These are phyloP conservation scores for Botrytis squamosa DNA, from an alignment of 2,329 filamentous ascomycete species.

Conservation along the genomic window DNA sequence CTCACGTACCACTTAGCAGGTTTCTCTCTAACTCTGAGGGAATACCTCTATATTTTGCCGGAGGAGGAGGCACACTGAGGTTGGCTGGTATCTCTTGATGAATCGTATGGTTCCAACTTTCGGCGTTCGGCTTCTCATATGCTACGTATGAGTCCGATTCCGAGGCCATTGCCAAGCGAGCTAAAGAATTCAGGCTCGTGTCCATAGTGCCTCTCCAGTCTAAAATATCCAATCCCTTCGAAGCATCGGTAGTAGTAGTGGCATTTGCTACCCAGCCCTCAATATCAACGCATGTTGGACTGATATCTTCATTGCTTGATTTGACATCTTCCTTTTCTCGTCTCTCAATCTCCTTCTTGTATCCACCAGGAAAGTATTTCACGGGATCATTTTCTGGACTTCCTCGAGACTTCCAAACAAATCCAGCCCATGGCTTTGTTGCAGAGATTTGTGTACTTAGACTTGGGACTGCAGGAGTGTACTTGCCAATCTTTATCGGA, in stretches of 20 bases:
- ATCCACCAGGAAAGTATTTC: slow-evolving; percentile 17
- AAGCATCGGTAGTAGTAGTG: slow-evolving; percentile 1
- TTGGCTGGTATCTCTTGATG: neutral
- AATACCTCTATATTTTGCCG: neutral
- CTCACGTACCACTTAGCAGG: neutral
- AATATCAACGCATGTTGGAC: slow-evolving; percentile 9
- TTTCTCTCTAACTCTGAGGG: neutral
- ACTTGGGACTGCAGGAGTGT: slow-evolving; percentile 15
- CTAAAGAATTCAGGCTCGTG: neutral
- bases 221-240: neutral
- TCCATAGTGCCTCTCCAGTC: neutral
- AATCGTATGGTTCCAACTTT: neutral
- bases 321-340: neutral
- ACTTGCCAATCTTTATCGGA: slow-evolving; percentile 20
- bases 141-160: neutral
- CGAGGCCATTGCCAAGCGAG: neutral
- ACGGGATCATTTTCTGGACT: slow-evolving; percentile 22
- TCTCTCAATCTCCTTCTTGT: slow-evolving; percentile 6
- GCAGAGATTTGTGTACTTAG: neutral
- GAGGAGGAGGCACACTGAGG: neutral
- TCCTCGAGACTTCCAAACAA: slow-evolving; percentile 26
- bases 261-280: slow-evolving; percentile 12
- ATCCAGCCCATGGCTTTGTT: slow-evolving; percentile 21
- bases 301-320: neutral
- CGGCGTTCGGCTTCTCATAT: neutral